These are phyloP conservation scores for Oryza glaberrima DNA, from an alignment of 176 grass and related monocot genomes.

Conservation along the genomic window DNA sequence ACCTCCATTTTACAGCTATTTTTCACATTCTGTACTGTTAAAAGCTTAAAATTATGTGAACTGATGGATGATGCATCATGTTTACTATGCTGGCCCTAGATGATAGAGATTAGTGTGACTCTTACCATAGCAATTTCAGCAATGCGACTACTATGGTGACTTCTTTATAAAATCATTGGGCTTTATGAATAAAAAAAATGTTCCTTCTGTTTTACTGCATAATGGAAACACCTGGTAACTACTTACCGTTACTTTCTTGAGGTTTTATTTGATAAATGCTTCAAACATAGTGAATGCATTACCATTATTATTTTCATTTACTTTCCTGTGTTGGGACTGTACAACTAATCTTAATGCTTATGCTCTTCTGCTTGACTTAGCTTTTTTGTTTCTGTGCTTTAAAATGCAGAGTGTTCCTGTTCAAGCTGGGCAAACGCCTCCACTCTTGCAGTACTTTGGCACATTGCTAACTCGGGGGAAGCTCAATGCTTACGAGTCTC, in stretches of 20 bases:
- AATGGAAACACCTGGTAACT: background rate
- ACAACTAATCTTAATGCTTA: constrained; percentile 27
- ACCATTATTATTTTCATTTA: constrained; percentile 4
- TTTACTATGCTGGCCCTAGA: constrained; percentile 18
- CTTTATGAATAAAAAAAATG: background rate
- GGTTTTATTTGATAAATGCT: background rate
- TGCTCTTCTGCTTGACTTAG: constrained; percentile 9
- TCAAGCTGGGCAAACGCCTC: constrained; percentile 90
- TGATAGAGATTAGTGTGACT: background rate
- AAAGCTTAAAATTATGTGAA: background rate
- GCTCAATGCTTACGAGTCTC: constrained; percentile 90
- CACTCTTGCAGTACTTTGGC: constrained; percentile 88
- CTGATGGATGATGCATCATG: background rate
- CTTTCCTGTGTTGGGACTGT: background rate
- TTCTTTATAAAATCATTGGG: background rate
- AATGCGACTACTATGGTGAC: background rate
- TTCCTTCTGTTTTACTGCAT: background rate
- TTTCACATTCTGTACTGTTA: background rate
- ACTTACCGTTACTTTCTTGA: background rate
- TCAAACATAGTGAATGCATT: background rate
- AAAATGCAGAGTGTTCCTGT: constrained; percentile 86
- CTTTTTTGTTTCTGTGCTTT: constrained; percentile 12
- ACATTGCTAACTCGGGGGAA: constrained; percentile 90
- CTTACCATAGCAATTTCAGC: background rate
- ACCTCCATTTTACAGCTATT: background rate